Evolutionary conservation across 257 asterid genomes (phyloP).

Genomic region (Solanum neorickii): DNA sequence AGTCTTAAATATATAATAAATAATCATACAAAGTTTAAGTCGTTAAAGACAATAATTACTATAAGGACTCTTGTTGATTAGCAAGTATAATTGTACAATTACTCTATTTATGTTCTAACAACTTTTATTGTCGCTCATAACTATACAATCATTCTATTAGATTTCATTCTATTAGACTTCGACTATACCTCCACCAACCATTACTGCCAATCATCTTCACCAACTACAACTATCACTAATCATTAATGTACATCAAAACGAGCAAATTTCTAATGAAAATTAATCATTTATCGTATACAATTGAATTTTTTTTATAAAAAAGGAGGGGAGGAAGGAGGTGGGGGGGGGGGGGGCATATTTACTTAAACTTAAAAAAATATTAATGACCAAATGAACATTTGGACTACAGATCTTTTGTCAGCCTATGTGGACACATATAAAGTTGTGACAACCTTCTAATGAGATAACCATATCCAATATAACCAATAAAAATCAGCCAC

Average conservation of each 20-base stretch:
- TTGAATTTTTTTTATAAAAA: no score
- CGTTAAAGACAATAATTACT: no score
- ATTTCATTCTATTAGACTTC: not conserved
- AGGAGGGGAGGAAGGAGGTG: no score
- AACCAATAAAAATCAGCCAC: slow-evolving; percentile 43
- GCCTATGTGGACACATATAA: not conserved
- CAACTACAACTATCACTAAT: not conserved
- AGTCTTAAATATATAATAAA: no score
- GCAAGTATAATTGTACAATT: no score
- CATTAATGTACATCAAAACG: not conserved
- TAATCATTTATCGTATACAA: no score
- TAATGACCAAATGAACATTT: not conserved
- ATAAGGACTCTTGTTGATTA: no score
- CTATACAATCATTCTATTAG: not conserved
- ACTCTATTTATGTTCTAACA: no score
- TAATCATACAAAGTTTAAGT: no score
- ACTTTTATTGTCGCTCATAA: not conserved
- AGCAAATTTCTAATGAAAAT: not conserved
- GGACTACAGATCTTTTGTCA: not conserved
- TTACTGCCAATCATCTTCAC: not conserved
- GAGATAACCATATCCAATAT: slow-evolving; percentile 45
- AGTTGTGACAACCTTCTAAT: not conserved
- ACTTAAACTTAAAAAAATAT: not conserved
- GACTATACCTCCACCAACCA: not conserved
- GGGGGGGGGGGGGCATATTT: no score